Conservation (phyloP, 495 filamentous ascomycete species). For the Daldinia grandis region DNA sequence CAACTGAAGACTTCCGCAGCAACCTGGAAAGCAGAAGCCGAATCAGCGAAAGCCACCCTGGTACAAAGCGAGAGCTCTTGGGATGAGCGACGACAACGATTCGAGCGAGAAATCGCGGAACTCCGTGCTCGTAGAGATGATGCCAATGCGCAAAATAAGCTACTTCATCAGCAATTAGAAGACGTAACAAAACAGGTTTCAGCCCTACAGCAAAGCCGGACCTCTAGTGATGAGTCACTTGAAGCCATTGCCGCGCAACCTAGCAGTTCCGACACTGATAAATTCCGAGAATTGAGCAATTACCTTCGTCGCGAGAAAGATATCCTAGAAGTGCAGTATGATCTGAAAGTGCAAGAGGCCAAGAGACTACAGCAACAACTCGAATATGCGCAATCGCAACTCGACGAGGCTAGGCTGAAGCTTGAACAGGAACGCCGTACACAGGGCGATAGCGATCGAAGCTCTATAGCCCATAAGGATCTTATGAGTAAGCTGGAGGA, state of each 20-base stretch:
- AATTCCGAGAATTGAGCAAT: constrained; percentile 85
- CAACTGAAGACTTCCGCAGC: constrained; percentile 79
- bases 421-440: constrained; percentile 85
- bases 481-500: constrained; percentile 93
- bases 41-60: constrained; percentile 81
- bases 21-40: constrained; percentile 75
- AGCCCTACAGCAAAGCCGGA: constrained; percentile 75
- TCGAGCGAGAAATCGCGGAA: constrained; percentile 84
- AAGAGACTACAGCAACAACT: constrained; percentile 90
- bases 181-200: constrained; percentile 79
- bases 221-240: constrained; percentile 56
- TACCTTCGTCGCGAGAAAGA: constrained; percentile 97
- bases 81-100: constrained; percentile 78
- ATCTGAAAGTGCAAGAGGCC: constrained; percentile 83
- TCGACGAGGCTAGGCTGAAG: constrained; percentile 85
- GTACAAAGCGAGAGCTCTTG: constrained; percentile 84
- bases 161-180: constrained; percentile 89
- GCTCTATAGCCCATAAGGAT: constrained; percentile 79
- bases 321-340: constrained; percentile 93
- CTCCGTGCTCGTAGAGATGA: constrained; percentile 80
- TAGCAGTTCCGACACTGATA: constrained; percentile 56
- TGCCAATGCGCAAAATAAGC: constrained; percentile 81
- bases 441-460: constrained; percentile 75
- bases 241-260: constrained; percentile 42
- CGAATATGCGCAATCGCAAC: constrained; percentile 81